Evolutionary conservation across 2,329 filamentous ascomycete genomes (phyloP).

Genomic region (Hysterium pulicare): DNA sequence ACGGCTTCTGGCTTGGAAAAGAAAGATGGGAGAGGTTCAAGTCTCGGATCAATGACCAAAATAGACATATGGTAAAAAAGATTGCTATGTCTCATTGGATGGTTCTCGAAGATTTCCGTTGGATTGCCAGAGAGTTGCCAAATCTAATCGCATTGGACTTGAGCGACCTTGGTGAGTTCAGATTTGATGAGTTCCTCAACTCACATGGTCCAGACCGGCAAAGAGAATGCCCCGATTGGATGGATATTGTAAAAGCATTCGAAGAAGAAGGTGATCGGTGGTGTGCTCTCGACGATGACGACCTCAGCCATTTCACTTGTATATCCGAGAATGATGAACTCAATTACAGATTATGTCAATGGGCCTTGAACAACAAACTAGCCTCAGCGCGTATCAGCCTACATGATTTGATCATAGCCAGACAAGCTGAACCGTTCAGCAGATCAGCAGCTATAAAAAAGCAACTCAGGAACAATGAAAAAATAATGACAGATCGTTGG

Average conservation of each 20-base stretch:
- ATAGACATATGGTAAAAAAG: slow-evolving; percentile 14
- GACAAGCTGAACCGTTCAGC: no score
- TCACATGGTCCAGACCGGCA: no score
- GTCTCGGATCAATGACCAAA: slow-evolving; percentile 3
- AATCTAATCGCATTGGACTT: slow-evolving; percentile 19
- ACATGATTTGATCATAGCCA: no score
- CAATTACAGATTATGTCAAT: no score
- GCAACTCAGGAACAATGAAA: no score
- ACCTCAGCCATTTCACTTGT: background rate
- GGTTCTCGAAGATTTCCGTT: slow-evolving; percentile 16
- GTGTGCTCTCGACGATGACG: background rate
- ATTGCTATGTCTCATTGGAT: slow-evolving; percentile 27
- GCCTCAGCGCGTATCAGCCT: no score
- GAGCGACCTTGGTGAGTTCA: slow-evolving; percentile 13
- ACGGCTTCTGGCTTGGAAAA: slow-evolving; percentile 11
- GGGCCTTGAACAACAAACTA: no score
- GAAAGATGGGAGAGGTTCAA: slow-evolving; percentile 20
- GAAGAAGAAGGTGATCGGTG: background rate
- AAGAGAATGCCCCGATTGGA: no score
- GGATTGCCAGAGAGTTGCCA: slow-evolving; percentile 15
- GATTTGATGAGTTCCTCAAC: no score
- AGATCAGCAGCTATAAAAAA: no score
- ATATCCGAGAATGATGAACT: background rate
- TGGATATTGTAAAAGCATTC: background rate
- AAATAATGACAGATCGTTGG: no score